Evolutionary conservation across 1,284 basidiomycete species (phyloP).

Genomic region (Neonothopanus nambi): DNA sequence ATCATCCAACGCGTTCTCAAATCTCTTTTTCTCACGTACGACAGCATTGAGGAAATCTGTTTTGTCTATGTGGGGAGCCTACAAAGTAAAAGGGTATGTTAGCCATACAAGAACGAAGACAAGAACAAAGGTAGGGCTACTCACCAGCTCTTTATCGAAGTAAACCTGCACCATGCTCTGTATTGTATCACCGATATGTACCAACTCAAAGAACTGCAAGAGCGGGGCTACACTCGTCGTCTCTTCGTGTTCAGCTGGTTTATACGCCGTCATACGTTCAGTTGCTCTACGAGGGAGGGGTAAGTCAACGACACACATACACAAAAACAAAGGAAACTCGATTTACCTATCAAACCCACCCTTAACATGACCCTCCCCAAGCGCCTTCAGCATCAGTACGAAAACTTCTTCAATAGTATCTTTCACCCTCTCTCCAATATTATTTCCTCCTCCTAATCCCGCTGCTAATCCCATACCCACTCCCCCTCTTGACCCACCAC

Average conservation of each 20-base stretch:
- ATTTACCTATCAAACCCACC: conserved; percentile 87
- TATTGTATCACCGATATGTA: conserved; percentile 96
- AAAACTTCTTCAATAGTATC: conserved; percentile 94
- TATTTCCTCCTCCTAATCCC: conserved; percentile 16
- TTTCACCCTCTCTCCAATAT: conserved; percentile 77
- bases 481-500: too few relatives aligned
- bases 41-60: conserved; percentile 94
- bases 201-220: conserved; percentile 96
- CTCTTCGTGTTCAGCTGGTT: conserved; percentile 80
- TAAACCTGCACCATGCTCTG: conserved; percentile 98
- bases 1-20: conserved; percentile 91
- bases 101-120: too few relatives aligned
- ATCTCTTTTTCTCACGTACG: conserved; percentile 94
- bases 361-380: conserved; percentile 80
- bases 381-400: conserved; percentile 76
- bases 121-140: too few relatives aligned
- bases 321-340: conserved; percentile 27
- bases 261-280: conserved; percentile 84
- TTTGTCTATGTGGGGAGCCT: conserved; percentile 86
- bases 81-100: too few relatives aligned
- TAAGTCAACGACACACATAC: background rate
- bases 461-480: too few relatives aligned
- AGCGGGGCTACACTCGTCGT: conserved; percentile 87
- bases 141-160: conserved; percentile 91
- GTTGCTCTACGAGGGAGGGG: conserved; percentile 60